phyloP scores from a whole-genome alignment of 2,329 filamentous ascomycete genomes.

The Lasiodiplodia sp. region DNA sequence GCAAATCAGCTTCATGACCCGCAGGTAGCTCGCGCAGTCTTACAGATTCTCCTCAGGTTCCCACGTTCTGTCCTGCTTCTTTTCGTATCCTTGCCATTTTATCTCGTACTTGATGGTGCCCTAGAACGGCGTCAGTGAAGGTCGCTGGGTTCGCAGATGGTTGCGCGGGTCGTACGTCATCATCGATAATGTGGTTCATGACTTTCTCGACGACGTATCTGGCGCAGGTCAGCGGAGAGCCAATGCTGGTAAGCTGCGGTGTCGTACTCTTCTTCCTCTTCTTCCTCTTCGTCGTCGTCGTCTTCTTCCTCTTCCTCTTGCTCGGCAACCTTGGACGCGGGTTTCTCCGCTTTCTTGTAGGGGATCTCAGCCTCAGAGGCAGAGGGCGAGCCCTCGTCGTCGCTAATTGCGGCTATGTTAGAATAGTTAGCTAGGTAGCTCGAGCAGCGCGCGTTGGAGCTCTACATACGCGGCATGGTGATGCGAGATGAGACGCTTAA shows the following conservation, averaged over 20 bases:
- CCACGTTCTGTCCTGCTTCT: constrained; percentile 76
- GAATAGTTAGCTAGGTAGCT: constrained; percentile 7
- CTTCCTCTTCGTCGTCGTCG: constrained; percentile 50
- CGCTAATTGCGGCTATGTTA: constrained; percentile 48
- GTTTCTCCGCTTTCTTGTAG: constrained; percentile 38
- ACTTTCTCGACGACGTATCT: constrained; percentile 81
- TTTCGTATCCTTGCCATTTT: constrained; percentile 82
- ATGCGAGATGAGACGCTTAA: not conserved
- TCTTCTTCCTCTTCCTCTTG: constrained; percentile 35
- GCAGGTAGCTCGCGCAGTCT: constrained; percentile 33
- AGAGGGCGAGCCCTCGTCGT: constrained; percentile 43
- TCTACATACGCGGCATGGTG: constrained; percentile 39
- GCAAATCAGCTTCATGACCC: constrained; percentile 27
- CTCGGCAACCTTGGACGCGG: constrained; percentile 26
- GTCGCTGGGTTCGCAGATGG: constrained; percentile 23
- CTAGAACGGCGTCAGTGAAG: constrained; percentile 40
- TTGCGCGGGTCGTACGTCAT: constrained; percentile 37
- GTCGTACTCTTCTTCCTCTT: constrained; percentile 55
- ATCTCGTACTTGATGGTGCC: constrained; percentile 70
- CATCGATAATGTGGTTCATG: constrained; percentile 67
- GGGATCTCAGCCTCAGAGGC: constrained; percentile 43
- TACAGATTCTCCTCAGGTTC: constrained; percentile 78
- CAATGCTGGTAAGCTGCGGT: not conserved
- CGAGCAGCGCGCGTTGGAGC: not conserved
- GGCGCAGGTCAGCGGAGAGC: constrained; percentile 36